Base-by-base conservation (phyloP, 139 green algal genomes). In the Edaphochlamys debaryana region DNA sequence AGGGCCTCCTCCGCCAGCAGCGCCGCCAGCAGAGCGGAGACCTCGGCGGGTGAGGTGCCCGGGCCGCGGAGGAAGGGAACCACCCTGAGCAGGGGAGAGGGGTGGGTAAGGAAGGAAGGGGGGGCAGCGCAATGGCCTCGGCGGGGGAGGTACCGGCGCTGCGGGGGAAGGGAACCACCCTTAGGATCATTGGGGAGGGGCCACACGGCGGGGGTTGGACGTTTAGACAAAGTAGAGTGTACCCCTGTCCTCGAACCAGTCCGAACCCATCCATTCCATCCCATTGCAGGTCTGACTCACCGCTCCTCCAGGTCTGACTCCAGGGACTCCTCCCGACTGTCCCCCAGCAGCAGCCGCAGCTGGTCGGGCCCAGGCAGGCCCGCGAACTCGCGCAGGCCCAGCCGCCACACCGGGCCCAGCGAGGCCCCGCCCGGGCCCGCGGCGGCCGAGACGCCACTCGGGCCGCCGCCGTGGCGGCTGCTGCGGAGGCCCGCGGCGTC, bases 281-380 rank as follows among this genome's bases (percentile, higher is more conserved):
- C n/a, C n/a, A n/a, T n/a, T n/a, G n/a, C n/a, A n/a, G n/a, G n/a
- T n/a, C n/a, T n/a, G 30, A 3, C 74, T 13, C 45, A 83, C 77
- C 77, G 74, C 23, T 75, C 77, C 45, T 58, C 23, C 45, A 83
- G n/a, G 25, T 83, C 77, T 23, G 32, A 6, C 25, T 17, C 63
- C 64, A 83, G 64, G 8, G 4, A 38, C 63, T 83, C 66, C 77
- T 64, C 77, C 4, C 48, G 17, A 25, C 63, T 67, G 63, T 64
- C 77, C 45, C n/a, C 38, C 48, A 83, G 77, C 77, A 83, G 77
- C 77, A 83, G 63, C 77, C 77, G 64, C 77, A 83, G 77, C 77
- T 74, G 77, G 34, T 73, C 30, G 4, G 22, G 27, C 3, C 63
- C 45, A 4, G 64, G 77, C 77, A 83, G 67, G 4, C 13, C 77